Evolutionary conservation across 164 flowering plant genomes (phyloP).

Genomic region (Piper longum): DNA sequence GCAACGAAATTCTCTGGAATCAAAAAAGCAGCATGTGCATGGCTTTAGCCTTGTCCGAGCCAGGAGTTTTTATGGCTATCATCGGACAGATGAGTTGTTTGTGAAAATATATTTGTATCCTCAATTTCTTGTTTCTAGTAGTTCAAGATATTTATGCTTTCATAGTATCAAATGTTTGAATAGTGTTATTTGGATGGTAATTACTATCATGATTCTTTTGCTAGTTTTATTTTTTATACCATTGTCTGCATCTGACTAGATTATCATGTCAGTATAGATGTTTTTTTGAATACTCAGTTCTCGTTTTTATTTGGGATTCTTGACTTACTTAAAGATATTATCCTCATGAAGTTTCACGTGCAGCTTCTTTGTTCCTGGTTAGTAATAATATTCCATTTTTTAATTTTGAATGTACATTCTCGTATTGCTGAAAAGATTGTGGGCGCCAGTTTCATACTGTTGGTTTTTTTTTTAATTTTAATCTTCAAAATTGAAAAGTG

Average conservation of each 20-base stretch:
- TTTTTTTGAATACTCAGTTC: not conserved
- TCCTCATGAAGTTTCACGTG: constrained; percentile 91
- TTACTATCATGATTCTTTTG: no score
- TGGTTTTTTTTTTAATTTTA: no score
- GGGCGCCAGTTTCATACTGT: no score
- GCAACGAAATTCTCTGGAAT: constrained; percentile 55
- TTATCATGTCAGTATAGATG: no score
- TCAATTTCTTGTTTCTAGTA: not conserved
- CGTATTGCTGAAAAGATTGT: not conserved
- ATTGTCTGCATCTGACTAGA: not conserved
- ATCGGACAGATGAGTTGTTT: constrained; percentile 76
- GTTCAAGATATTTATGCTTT: not conserved
- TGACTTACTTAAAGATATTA: constrained; percentile 59
- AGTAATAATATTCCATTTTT: not conserved
- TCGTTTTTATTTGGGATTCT: constrained; percentile 16
- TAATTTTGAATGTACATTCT: not conserved
- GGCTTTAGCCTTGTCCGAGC: constrained; percentile 69
- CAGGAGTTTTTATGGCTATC: constrained; percentile 75
- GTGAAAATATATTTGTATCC: constrained; percentile 94
- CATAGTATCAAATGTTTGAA: not conserved
- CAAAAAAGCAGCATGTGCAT: constrained; percentile 84
- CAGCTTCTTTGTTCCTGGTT: constrained; percentile 82
- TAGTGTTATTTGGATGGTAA: not conserved
- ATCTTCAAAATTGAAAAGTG: no score
- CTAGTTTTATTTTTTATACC: not conserved